phyloP scores from a whole-genome alignment of 441 rosid genomes.

The Pelargonium citronellum region DNA sequence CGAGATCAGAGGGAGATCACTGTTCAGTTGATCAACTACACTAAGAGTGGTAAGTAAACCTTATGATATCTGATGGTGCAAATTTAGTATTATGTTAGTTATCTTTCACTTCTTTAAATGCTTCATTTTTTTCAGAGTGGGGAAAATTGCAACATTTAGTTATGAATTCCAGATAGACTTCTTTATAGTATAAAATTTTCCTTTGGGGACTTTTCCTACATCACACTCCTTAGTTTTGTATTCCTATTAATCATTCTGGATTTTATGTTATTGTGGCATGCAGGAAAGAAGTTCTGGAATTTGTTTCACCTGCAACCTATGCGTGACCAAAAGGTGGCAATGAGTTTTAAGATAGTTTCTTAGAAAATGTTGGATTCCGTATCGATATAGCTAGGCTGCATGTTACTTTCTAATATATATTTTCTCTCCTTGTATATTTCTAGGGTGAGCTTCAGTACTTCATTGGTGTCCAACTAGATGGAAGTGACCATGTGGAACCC shows the following conservation, averaged over 20 bases:
- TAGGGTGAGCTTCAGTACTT: constrained; percentile 99
- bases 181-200: neutral
- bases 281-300: constrained; percentile 99
- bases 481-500: constrained; percentile 90
- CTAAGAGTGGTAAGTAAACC: constrained; percentile 67
- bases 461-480: constrained; percentile 94
- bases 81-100: neutral
- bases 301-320: constrained; percentile 96
- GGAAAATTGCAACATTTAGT: neutral
- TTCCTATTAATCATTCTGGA: constrained; percentile 5
- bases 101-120: neutral
- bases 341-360: neutral
- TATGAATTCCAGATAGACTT: neutral
- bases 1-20: constrained; percentile 87
- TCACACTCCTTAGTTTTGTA: neutral
- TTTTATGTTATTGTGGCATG: constrained; percentile 7
- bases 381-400: constrained; percentile 3
- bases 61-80: neutral
- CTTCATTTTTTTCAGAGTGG: neutral
- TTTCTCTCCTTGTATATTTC: neutral
- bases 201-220: neutral
- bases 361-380: constrained; percentile 14
- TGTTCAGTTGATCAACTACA: constrained; percentile 90
- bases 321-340: constrained; percentile 95
- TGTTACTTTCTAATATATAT: neutral